Percentiles rank a stretch among this genome's conserved stretches.
Evolutionary conservation across 768 basidiomycete genomes (phyloP).

Genomic region (Auriscalpium vulgare): DNA sequence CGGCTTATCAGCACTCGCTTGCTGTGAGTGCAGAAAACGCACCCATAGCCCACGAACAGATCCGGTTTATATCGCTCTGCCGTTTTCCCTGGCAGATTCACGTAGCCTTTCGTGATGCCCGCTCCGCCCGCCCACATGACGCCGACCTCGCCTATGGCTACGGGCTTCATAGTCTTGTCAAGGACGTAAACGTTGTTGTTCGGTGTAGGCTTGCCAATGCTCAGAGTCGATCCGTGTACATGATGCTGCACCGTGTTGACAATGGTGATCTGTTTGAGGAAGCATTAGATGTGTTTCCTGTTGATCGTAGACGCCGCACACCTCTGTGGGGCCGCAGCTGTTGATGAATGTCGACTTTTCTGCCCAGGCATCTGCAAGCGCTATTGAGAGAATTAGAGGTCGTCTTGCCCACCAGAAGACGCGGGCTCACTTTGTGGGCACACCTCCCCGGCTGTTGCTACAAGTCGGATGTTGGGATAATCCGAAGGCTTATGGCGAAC

Average conservation of each 20-base stretch:
- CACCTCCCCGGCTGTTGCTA: constrained; percentile 51
- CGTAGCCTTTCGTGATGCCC: constrained; percentile 49
- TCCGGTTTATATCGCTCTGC: constrained; percentile 42
- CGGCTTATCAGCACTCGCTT: constrained; percentile 5
- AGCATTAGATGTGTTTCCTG: not conserved
- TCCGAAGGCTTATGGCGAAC: constrained; percentile 39
- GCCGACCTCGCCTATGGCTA: constrained; percentile 28
- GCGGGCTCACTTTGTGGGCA: constrained; percentile 38
- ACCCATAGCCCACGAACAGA: constrained; percentile 44
- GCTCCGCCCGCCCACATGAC: constrained; percentile 60
- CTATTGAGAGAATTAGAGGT: constrained; percentile 7
- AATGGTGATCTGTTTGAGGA: constrained; percentile 37
- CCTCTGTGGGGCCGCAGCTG: constrained; percentile 52
- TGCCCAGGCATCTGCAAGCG: constrained; percentile 41
- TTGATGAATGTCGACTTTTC: constrained; percentile 38
- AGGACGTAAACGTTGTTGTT: constrained; percentile 41
- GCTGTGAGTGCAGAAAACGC: constrained; percentile 10
- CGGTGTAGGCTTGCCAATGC: constrained; percentile 46
- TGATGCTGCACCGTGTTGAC: constrained; percentile 50
- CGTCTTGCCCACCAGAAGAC: not conserved
- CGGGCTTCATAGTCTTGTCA: constrained; percentile 24
- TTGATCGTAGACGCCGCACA: constrained; percentile 8
- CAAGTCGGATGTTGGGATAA: constrained; percentile 46
- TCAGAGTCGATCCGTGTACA: constrained; percentile 29
- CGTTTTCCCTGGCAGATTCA: constrained; percentile 48